phyloP scores from a whole-genome alignment of 1,139 yeast genomes.

The Candida freyschussii region DNA sequence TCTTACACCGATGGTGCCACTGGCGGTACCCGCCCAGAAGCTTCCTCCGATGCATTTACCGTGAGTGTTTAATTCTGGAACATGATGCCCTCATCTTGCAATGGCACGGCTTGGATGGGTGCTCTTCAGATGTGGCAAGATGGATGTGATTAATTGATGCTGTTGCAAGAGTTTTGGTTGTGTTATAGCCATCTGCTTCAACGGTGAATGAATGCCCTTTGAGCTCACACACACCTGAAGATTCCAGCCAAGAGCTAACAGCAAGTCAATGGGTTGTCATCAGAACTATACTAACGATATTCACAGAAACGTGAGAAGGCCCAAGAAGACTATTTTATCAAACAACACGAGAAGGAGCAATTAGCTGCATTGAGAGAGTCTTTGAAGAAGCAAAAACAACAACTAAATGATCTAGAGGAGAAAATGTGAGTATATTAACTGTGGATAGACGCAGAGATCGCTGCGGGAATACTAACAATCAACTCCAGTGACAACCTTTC shows the following conservation, averaged over 20 bases:
- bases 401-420: constrained; percentile 21
- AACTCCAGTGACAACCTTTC: constrained; percentile 10
- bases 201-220: too few species aligned
- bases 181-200: too few species aligned
- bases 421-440: constrained; percentile 17
- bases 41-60: constrained; percentile 47
- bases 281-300: constrained; percentile 9
- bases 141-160: too few species aligned
- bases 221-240: too few species aligned
- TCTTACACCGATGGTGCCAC: constrained; percentile 49
- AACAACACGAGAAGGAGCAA: constrained; percentile 60
- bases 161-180: too few species aligned
- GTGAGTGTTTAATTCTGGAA: too few species aligned
- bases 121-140: too few species aligned
- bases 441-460: too few species aligned
- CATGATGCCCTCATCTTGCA: too few species aligned
- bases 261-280: too few species aligned
- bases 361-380: constrained; percentile 48
- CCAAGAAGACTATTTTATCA: constrained; percentile 59
- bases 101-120: too few species aligned
- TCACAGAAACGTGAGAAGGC: constrained; percentile 63
- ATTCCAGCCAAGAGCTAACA: too few species aligned
- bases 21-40: constrained; percentile 49
- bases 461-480: constrained; percentile 2
- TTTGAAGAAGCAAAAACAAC: constrained; percentile 47